These are phyloP conservation scores for Penicillium crustosum DNA, from an alignment of 2,329 filamentous ascomycete species.

Conservation along the genomic window DNA sequence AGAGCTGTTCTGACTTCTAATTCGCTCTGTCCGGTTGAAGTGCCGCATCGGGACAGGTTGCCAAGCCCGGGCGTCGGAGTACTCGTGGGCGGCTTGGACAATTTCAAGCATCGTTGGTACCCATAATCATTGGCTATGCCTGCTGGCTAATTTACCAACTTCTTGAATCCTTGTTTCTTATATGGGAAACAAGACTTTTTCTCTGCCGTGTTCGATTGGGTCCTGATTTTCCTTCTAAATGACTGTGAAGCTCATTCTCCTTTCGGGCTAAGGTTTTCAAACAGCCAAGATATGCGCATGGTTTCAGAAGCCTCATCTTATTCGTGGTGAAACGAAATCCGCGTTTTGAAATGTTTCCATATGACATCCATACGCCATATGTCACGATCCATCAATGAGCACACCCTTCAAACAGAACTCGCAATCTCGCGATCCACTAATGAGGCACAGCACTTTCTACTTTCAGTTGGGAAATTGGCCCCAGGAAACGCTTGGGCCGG, in stretches of 20 bases:
- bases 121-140: neutral
- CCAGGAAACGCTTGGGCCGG: slow-evolving; percentile 4
- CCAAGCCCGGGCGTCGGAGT: slow-evolving; percentile 4
- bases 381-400: neutral
- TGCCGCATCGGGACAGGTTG: neutral
- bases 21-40: neutral
- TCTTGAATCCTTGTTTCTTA: neutral
- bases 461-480: neutral
- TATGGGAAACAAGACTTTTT: neutral
- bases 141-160: neutral
- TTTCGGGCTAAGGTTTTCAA: neutral
- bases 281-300: neutral
- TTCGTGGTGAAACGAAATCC: neutral
- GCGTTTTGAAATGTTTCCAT: neutral
- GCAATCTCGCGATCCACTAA: neutral
- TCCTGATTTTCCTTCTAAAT: neutral
- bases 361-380: neutral
- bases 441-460: neutral
- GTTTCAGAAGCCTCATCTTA: neutral
- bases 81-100: neutral
- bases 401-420: neutral
- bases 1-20: neutral
- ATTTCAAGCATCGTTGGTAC: neutral
- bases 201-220: neutral
- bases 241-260: neutral